phyloP scores from a whole-genome alignment of 2,329 filamentous ascomycete genomes.

The Thielaviopsis euricoi region DNA sequence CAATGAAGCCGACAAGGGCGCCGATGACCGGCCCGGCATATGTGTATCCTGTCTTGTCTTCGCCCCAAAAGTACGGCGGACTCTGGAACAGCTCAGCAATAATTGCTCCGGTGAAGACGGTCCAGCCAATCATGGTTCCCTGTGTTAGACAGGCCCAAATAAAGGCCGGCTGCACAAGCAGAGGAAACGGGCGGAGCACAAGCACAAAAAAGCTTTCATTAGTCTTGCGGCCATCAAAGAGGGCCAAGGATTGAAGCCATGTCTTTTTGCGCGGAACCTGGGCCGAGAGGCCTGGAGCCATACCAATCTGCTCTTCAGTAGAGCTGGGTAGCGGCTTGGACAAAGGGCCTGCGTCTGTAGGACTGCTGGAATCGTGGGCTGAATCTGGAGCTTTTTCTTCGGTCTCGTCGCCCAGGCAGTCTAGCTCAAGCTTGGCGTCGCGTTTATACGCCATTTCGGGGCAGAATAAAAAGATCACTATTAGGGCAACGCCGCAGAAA shows the following conservation, averaged over 20 bases:
- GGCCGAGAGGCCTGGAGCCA: conserved; percentile 1
- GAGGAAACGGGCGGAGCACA: conserved; percentile 57
- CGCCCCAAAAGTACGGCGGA: conserved; percentile 64
- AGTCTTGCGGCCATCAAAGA: conserved; percentile 71
- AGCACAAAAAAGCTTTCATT: conserved; percentile 54
- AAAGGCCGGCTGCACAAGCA: conserved; percentile 73
- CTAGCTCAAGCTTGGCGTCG: conserved; percentile 22
- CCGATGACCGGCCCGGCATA: conserved; percentile 79
- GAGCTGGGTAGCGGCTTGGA: background rate
- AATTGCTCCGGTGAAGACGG: conserved; percentile 76
- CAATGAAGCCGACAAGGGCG: conserved; percentile 56
- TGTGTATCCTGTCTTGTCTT: conserved; percentile 69
- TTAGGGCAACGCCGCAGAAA: conserved; percentile 54
- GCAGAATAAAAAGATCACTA: conserved; percentile 58
- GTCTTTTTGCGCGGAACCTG: conserved; percentile 32
- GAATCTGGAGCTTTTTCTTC: background rate
- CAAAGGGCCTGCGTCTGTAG: background rate
- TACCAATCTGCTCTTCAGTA: background rate
- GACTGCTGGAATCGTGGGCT: background rate
- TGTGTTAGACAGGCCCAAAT: conserved; percentile 68
- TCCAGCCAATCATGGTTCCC: conserved; percentile 87
- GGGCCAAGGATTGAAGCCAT: conserved; percentile 42
- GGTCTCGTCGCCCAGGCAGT: background rate
- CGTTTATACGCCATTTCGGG: conserved; percentile 72
- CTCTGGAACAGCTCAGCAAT: conserved; percentile 69